These are phyloP conservation scores for Populus davidiana DNA, from an alignment of 345 rosid genomes.

Conservation along the genomic window DNA sequence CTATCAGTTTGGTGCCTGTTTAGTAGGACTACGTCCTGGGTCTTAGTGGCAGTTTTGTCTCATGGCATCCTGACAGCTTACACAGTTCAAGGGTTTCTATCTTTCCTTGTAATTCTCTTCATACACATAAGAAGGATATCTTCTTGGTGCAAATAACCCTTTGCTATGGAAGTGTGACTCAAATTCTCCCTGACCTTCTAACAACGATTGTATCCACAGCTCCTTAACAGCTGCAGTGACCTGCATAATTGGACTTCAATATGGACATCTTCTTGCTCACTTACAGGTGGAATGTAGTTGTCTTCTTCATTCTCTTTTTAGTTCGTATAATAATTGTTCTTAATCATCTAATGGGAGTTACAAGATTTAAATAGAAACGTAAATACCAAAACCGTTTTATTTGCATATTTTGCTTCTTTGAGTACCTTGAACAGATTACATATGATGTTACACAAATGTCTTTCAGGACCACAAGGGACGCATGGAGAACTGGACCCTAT, in stretches of 20 bases:
- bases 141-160: background rate
- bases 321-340: background rate
- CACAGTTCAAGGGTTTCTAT: background rate
- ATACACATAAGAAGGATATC: background rate
- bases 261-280: slow-evolving; percentile 42
- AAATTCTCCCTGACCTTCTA: background rate
- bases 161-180: background rate
- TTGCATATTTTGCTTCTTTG: background rate
- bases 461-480: slow-evolving; percentile 44
- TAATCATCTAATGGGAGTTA: background rate
- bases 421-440: background rate
- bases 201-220: slow-evolving; percentile 17
- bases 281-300: slow-evolving; percentile 22
- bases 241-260: slow-evolving; percentile 49
- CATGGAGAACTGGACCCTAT: slow-evolving; percentile 27
- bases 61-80: background rate
- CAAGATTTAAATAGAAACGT: background rate
- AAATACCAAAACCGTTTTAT: background rate
- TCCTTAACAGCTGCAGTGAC: slow-evolving; percentile 43
- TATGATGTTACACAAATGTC: background rate
- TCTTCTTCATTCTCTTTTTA: background rate
- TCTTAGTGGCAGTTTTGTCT: background rate
- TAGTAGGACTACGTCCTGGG: background rate
- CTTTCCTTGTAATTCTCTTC: background rate
- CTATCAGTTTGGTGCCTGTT: background rate